Evolutionary conservation across 306 rosid species (phyloP).

Genomic region (Abrus pulchellus): DNA sequence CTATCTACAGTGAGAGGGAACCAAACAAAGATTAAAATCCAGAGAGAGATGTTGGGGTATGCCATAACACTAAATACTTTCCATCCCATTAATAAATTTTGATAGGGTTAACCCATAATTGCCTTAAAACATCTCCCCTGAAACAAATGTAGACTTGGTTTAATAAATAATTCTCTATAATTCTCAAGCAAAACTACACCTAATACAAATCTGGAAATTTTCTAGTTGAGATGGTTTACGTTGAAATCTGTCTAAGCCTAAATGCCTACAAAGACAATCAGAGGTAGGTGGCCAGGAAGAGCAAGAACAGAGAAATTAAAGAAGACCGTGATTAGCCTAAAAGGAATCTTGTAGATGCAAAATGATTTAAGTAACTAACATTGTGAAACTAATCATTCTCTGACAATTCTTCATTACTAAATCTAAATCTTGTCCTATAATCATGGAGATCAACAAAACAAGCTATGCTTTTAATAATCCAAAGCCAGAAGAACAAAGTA

Average conservation of each 20-base stretch:
- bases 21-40: neutral
- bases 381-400: constrained; percentile 43
- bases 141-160: neutral
- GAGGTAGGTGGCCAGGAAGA: neutral
- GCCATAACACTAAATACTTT: neutral
- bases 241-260: constrained; percentile 3
- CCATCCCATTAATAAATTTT: neutral
- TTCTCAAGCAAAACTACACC: neutral
- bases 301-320: constrained; percentile 14
- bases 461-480: constrained; percentile 34
- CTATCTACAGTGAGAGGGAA: neutral
- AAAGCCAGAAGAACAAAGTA: constrained; percentile 44
- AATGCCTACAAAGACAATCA: neutral
- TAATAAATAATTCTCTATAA: constrained; percentile 10
- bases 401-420: constrained; percentile 49
- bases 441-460: constrained; percentile 49
- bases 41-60: neutral
- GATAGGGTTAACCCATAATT: neutral
- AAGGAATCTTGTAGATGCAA: constrained; percentile 36
- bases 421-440: constrained; percentile 48
- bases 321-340: constrained; percentile 28
- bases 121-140: neutral
- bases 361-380: constrained; percentile 45
- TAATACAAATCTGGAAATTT: constrained; percentile 1
- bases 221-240: neutral